Evolutionary conservation across 768 basidiomycete genomes (phyloP).

Genomic region (Tricholomella constricta): DNA sequence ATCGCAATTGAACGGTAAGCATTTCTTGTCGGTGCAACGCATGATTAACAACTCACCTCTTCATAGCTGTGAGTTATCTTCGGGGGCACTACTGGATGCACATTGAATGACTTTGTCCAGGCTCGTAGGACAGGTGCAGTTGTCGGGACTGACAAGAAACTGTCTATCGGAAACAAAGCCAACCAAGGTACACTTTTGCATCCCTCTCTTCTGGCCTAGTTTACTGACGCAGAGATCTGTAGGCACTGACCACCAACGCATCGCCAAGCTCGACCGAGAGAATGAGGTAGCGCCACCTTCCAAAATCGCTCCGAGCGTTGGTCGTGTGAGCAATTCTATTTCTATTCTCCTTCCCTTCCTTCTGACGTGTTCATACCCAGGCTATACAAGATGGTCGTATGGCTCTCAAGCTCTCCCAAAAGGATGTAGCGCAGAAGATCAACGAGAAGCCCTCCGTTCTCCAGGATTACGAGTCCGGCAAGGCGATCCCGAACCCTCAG

Average conservation of each 20-base stretch:
- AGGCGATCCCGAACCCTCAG: constrained; percentile 84
- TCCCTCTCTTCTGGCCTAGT: neutral
- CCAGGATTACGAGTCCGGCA: constrained; percentile 88
- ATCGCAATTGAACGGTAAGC: constrained; percentile 56
- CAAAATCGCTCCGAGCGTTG: constrained; percentile 73
- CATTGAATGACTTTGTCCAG: constrained; percentile 36
- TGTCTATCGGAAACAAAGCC: constrained; percentile 72
- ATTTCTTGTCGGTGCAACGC: neutral
- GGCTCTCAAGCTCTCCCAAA: constrained; percentile 83
- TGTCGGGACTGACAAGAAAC: constrained; percentile 83
- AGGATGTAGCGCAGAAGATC: constrained; percentile 89
- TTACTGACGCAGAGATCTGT: neutral
- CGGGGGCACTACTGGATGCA: neutral
- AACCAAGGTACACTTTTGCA: constrained; percentile 55
- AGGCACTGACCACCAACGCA: constrained; percentile 93
- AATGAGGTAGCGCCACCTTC: constrained; percentile 94
- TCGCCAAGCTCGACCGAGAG: constrained; percentile 92
- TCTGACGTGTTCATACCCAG: constrained; percentile 33
- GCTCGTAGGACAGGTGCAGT: constrained; percentile 77
- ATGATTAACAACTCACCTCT: neutral
- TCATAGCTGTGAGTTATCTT: constrained; percentile 52
- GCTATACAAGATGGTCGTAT: constrained; percentile 82
- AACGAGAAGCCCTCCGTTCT: constrained; percentile 90
- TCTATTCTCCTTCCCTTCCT: neutral
- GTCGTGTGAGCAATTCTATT: constrained; percentile 53